Evolutionary conservation across 192 early-diverging fungal species (phyloP), one percentile per base, ranked within the genome.

Genomic region (Rhizophagus clarus): DNA sequence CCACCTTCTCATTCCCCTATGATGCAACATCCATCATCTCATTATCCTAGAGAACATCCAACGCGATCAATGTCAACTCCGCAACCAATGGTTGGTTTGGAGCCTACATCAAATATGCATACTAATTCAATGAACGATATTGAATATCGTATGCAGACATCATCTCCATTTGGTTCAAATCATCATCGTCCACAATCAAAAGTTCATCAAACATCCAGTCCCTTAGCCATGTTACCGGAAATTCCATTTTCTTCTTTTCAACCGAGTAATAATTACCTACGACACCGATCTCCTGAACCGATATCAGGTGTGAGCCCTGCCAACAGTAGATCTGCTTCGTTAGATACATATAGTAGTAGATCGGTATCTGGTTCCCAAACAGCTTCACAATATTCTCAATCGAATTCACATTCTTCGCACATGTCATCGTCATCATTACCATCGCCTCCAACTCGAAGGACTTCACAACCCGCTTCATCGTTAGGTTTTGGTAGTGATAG

Each of bases 401-500:
- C 72, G 15, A 28, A n/a, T 29, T 29, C 42, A 56, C 72, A 60
- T 61, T 60, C 34, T 34, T 22, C 60, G 7, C 51, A 42, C 15
- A 75, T 75, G 60, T 62, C 24, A 31, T 42, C 74, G 22, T 28
- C 34, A 37, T 37, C 75, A 76, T 64, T 64, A 29, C 20, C 69
- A 37, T 32, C 31, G 11, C 31, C 74, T 29, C 74, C 11, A 56
- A 67, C n/a, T 49, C 26, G 76, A 64, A 40, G 76, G 10, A 1
- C 76, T 14, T 68, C 76, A 32, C 49, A 61, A 79, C 61, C 74
- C 34, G 26, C 64, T 78, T 51, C 77, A 31, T 78, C 77, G 3
- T 68, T 78, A 71, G 37, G 67, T 20, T 79, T 79, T 61, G 77
- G 77, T 40, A 31, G 68, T 51, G 47, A 79, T 47, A 71, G 66